Evolutionary conservation across 257 asterid genomes (phyloP), one percentile per base, ranked within the genome.

Genomic region (Cinchona pubescens): DNA sequence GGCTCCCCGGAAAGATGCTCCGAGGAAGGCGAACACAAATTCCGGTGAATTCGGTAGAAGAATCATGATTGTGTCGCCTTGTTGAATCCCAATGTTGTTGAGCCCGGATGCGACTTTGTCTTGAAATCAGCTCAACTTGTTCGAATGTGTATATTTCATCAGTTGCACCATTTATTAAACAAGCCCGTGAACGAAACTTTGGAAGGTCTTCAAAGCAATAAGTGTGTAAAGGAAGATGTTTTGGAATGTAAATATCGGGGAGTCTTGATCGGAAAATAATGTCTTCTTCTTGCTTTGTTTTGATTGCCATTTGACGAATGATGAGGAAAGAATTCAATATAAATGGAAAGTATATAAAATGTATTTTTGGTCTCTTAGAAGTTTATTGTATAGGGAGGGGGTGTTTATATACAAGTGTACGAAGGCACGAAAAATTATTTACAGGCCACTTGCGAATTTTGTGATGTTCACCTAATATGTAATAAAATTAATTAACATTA

Each of bases 1-100:
- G 56, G 97, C 92, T 27, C 98, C 98, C 59, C 85, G 77, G 80
- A 76, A 82, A 3, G 99, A 94, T 0, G 96, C 93, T 2, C 98
- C 99, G 48, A 94, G 86, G 84, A 92, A 94, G 27, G 97, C 84
- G 70, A 85, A 90, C 2, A 94, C 89, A 79, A 79, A 94, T n/a
- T 94, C 99, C 10, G 96, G 88, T 32, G 87, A 81, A 68, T 94
- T 94, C 0, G 96, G 99, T 58, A 94, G 93, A 68, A 92, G 86
- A 74, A 94, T 77, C 98, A 94, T 92, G 86, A 94, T 72, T 29
- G 90, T 86, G 38, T 92, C 99, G 4, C 94, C 92, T 29, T 83
- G 88, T 11, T 77, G 71, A 71, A 94, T 42, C 23, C 98, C 97
- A 40, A 85, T 85, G 49, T 80, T 89, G 83, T 77, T 72, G 5